Conservation (phyloP, 2,329 filamentous ascomycete genomes). For the Aspergillus sp. region DNA sequence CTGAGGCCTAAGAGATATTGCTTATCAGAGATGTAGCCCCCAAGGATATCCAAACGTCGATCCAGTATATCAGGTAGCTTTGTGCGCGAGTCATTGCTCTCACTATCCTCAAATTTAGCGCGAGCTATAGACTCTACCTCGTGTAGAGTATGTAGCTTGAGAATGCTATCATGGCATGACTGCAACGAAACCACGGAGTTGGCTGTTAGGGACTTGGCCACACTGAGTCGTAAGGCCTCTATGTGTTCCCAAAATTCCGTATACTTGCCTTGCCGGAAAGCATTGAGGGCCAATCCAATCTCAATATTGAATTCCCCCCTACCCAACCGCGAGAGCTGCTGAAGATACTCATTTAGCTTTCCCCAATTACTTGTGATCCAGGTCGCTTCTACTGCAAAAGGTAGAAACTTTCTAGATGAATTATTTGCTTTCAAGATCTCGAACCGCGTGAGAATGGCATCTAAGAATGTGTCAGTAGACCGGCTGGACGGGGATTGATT, state of each 20-base stretch:
- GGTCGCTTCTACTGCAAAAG: slow-evolving; percentile 85
- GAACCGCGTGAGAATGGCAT: slow-evolving; percentile 82
- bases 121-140: slow-evolving; percentile 79
- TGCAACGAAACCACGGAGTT: slow-evolving; percentile 79
- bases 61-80: slow-evolving; percentile 59
- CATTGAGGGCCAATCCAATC: slow-evolving; percentile 68
- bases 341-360: slow-evolving; percentile 68
- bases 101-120: slow-evolving; percentile 34
- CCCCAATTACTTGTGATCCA: slow-evolving; percentile 87
- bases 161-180: slow-evolving; percentile 78
- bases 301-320: slow-evolving; percentile 78
- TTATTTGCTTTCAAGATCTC: slow-evolving; percentile 66
- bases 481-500: neutral
- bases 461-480: slow-evolving; percentile 44
- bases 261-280: slow-evolving; percentile 56
- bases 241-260: slow-evolving; percentile 61
- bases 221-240: slow-evolving; percentile 65
- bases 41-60: slow-evolving; percentile 81
- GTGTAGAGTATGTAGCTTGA: slow-evolving; percentile 82
- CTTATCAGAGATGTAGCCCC: slow-evolving; percentile 88
- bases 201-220: slow-evolving; percentile 72
- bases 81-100: slow-evolving; percentile 19
- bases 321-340: slow-evolving; percentile 32
- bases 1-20: slow-evolving; percentile 87
- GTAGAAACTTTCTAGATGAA: slow-evolving; percentile 65